Base-by-base conservation (phyloP, 1,284 basidiomycete species). In the Peniophora sp. region DNA sequence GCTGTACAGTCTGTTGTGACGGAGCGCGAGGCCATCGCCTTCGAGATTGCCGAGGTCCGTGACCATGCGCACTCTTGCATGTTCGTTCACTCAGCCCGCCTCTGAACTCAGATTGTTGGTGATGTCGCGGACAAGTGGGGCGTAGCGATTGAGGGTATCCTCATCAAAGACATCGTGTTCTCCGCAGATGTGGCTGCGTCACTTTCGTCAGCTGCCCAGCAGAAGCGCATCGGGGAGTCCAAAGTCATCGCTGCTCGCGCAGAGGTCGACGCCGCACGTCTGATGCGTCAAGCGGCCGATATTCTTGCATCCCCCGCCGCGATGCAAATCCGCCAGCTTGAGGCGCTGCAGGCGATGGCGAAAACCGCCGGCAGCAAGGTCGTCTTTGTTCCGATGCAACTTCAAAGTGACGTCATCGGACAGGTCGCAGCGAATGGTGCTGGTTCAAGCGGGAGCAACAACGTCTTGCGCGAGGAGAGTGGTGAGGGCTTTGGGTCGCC, bases 241-340 rank as follows among this genome's bases (percentile, higher is more conserved):
- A 97, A 95, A 69, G 92, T 98, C 64, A 97, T 98, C 60, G 93
- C 93, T 45, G 96, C 95, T 0, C 81, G 92, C 55, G 96, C 95
- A 17, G 95, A 98, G 72, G 95, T 97, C 55, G 92, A 97, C 64
- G 78, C 92, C 37, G 93, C 95, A 42, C 82, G 91, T 59, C 82
- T 97, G 64, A 97, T 97, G 94, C 78, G 92, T 52, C 90, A 93
- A 66, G 91, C 92, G 3, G 91, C 92, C 50, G 86, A 96, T 69
- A 95, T 96, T 60, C 77, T 96, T 60, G 90, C 92, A 12, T 88
- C 84, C 8, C 93, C 92, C 17, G 92, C 94, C 22, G 95, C 94
- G 53, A 97, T 98, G 92, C 93, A 97, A 70, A 97, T 97, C 65
- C 79, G 95, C 55, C 92, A 96, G 65, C 80, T 97, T 57, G 94